Evolutionary conservation across 2,329 filamentous ascomycete species (phyloP), one percentile per base, ranked within the genome.

Genomic region (Cytospora leucostoma): DNA sequence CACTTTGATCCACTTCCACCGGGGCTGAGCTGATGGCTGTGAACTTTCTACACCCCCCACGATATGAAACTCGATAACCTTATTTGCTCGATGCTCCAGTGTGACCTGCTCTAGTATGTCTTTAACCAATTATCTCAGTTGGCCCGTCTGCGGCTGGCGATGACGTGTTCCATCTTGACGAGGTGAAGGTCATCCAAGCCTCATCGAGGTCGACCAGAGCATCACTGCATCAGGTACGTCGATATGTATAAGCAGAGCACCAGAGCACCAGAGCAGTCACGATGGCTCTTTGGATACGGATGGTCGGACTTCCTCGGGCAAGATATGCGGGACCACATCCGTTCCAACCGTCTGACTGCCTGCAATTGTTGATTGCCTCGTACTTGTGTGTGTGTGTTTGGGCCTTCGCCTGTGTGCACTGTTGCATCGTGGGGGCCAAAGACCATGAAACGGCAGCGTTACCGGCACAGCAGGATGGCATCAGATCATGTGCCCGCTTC

Each of bases 161-260:
- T 71, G 65, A 71, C 69, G 70, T 69, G 69, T 67, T 67, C 63
- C 56, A 47, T 19, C 7, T 27, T 32, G 27, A 33, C 52, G 35
- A 58, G 33, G 56, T 51, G 47, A 19, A n/a, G 44, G 44, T 38
- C 12, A 27, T 33, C 27, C 27, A 47, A 44, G 32, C 38, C 11
- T 19, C 51, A 7, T 10, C 6, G 32, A 17, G 12, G 32, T 32
- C 32, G 51, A 40, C 38, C 38, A 40, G 12, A 15, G 17, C 38
- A 40, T 40, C 17, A 27, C 27, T 27, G 27, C 27, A 27, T 27
- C 27, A 27, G 27, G 27, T 27, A 27, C 2, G 27, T 27, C 2
- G 27, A 27, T 27, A 27, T 27, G 27, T 27, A 27, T 27, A 27
- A 27, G 27, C 27, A 27, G 27, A 27, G 27, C 27, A 4, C 27